Base-by-base conservation (phyloP, 306 rosid species). In the Malus fusca region DNA sequence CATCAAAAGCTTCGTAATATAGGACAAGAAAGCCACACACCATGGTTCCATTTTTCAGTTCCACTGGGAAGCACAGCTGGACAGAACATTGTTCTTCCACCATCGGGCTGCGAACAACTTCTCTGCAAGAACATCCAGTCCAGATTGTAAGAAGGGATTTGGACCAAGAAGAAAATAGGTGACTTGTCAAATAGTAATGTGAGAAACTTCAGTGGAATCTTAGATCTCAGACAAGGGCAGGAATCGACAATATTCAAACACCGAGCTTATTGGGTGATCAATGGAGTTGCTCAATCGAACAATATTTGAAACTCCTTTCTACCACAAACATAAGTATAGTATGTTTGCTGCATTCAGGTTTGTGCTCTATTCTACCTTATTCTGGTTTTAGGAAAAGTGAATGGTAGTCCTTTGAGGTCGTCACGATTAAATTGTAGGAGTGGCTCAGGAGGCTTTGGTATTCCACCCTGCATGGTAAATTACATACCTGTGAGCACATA, bases 11-110 rank as follows among this genome's bases (percentile, higher is more conserved):
- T 78, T 73, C 59, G 62, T 81, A 73, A 56, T 33, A 55, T 26
- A 71, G 52, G 30, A 71, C 43, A 44, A 21, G 66, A 64, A 42
- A 80, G 55, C 22, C 60, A 77, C 89, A 60, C 60, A 94, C 97
- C 98, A 90, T 81, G 75, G 88, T 90, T 83, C 96, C 96, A 82
- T 86, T 92, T 84, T 83, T 88, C 84, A 94, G 88, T 86, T 87
- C 91, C 72, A 92, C 95, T 15, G 97, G 98, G 78, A 94, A 90
- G 82, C 97, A 92, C 74, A 94, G 79, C 88, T 90, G 97, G 80
- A 94, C 98, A 25, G 93, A 88, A 86, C 98, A 90, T 68, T 92
- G 98, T 72, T 82, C 98, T 90, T 94, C 97, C 77, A 94, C 98
- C 98, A 94, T 94, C 48, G 95, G 97, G 84, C 98, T 90, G 77